phyloP scores from a whole-genome alignment of 2,329 filamentous ascomycete genomes.

The Aspergillus calidoustus region DNA sequence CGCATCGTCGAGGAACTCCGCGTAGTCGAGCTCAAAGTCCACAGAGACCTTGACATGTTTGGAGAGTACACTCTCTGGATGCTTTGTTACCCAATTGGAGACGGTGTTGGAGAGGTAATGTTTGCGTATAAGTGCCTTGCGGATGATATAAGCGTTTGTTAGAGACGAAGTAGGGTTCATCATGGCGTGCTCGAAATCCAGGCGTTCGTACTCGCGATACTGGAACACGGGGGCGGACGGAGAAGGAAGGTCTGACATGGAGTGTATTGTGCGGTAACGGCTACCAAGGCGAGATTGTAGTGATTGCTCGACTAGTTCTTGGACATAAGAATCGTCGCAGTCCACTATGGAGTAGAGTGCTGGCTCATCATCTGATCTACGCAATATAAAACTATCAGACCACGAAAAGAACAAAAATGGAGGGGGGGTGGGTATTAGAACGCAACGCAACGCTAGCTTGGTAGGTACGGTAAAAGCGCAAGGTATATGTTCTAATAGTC shows the following conservation, averaged over 20 bases:
- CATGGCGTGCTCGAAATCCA: conserved; percentile 80
- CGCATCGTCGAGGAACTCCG: conserved; percentile 94
- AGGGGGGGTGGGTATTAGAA: conserved; percentile 22
- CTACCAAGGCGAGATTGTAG: conserved; percentile 65
- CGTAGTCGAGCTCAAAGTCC: conserved; percentile 93
- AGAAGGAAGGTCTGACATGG: conserved; percentile 53
- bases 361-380: conserved; percentile 42
- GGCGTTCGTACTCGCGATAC: conserved; percentile 81
- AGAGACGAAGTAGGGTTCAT: conserved; percentile 65
- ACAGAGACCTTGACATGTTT: conserved; percentile 77
- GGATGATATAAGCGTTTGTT: conserved; percentile 90
- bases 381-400: conserved; percentile 40
- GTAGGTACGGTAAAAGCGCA: conserved; percentile 29
- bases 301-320: conserved; percentile 80
- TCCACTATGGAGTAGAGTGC: conserved; percentile 73
- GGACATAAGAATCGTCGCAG: conserved; percentile 88
- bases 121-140: conserved; percentile 94
- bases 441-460: conserved; percentile 33
- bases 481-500: conserved; percentile 31
- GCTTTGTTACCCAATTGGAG: conserved; percentile 82
- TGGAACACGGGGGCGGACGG: conserved; percentile 65
- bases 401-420: conserved; percentile 17
- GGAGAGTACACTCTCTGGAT: conserved; percentile 71
- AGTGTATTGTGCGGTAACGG: conserved; percentile 60
- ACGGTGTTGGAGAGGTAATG: conserved; percentile 88